A percentile compares a stretch with the other conserved stretches of the same genome.
Conservation (phyloP, 768 basidiomycete species). For the Sarcodon sp. region DNA sequence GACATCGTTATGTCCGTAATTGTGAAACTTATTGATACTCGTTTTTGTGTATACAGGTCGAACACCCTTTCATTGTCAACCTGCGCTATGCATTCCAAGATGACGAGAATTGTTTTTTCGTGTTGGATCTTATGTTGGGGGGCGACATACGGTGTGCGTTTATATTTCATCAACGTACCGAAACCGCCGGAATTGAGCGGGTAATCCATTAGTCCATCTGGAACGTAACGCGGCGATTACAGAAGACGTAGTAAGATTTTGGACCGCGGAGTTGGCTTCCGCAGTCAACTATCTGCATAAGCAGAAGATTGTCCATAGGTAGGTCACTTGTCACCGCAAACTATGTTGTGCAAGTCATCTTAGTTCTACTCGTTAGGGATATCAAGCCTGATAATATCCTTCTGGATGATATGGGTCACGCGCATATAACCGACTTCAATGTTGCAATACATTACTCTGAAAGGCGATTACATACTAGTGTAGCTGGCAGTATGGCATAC, state of each 20-base stretch:
- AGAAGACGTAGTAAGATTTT: constrained; percentile 73
- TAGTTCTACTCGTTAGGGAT: constrained; percentile 40
- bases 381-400: constrained; percentile 97
- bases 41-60: constrained; percentile 37
- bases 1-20: background rate
- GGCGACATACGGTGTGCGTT: constrained; percentile 83
- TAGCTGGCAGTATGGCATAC: constrained; percentile 98
- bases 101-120: constrained; percentile 96
- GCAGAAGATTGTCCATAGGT: constrained; percentile 93
- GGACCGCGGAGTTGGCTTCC: constrained; percentile 78
- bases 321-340: constrained; percentile 11
- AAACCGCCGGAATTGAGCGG: background rate
- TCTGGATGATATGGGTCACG: constrained; percentile 87
- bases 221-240: constrained; percentile 54
- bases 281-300: constrained; percentile 84
- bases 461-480: constrained; percentile 75
- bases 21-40: background rate
- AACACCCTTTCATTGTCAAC: constrained; percentile 84
- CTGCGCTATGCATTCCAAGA: constrained; percentile 95
- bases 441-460: constrained; percentile 97
- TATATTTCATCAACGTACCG: background rate
- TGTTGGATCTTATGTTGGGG: constrained; percentile 92
- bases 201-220: constrained; percentile 52
- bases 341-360: constrained; percentile 6
- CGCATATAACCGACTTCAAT: constrained; percentile 97